Percentiles rank a stretch among this genome's conserved stretches.
phyloP scores from a whole-genome alignment of 495 filamentous ascomycete genomes.

The Podospora fimiseda region DNA sequence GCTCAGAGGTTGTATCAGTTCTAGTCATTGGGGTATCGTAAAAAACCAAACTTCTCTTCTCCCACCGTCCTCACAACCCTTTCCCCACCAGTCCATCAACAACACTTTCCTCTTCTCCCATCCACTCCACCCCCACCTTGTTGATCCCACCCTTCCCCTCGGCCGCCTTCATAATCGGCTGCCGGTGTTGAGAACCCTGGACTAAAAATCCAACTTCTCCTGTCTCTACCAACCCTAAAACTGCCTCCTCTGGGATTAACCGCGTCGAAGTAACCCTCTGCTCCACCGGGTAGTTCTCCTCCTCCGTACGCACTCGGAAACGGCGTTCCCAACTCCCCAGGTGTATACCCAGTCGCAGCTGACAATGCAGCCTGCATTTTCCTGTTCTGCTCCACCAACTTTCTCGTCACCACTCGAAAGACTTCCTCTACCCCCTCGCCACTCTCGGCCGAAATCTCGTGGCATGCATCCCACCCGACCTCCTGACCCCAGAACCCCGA shows the following conservation, averaged over 20 bases:
- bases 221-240: slow-evolving; percentile 56
- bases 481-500: slow-evolving; percentile 88
- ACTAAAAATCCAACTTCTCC: slow-evolving; percentile 55
- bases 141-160: slow-evolving; percentile 27
- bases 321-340: slow-evolving; percentile 16
- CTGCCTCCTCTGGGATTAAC: slow-evolving; percentile 43
- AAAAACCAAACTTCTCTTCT: not conserved
- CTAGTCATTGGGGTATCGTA: not conserved
- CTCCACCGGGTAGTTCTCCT: slow-evolving; percentile 13
- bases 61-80: not conserved
- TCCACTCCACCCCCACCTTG: slow-evolving; percentile 22
- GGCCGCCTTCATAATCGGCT: slow-evolving; percentile 25
- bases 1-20: not conserved
- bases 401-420: slow-evolving; percentile 88
- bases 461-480: slow-evolving; percentile 90
- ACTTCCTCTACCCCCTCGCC: slow-evolving; percentile 97
- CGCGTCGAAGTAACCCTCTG: slow-evolving; percentile 42
- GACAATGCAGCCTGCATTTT: slow-evolving; percentile 53
- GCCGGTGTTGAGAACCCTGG: slow-evolving; percentile 48
- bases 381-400: slow-evolving; percentile 86
- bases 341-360: slow-evolving; percentile 34
- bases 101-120: slow-evolving; percentile 11
- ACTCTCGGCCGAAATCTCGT: slow-evolving; percentile 90
- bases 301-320: not conserved
- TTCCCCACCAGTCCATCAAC: not conserved